A percentile compares a stretch with the other conserved stretches of the same genome.
These are phyloP conservation scores for Evernia prunastri DNA, from an alignment of 495 filamentous ascomycete genomes.

Conservation along the genomic window DNA sequence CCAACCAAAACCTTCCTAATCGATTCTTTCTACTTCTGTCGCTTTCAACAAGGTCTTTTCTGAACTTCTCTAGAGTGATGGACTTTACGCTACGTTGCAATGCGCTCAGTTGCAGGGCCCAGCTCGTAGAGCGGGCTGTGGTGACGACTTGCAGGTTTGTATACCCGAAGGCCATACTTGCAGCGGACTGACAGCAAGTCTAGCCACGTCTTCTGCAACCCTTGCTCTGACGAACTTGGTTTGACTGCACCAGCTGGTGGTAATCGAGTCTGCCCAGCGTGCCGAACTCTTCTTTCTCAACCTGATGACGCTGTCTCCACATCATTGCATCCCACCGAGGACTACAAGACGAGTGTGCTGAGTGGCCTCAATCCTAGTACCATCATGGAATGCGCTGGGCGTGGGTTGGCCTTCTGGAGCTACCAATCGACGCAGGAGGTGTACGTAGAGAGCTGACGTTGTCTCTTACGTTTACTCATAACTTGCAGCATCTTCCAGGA, in stretches of 20 bases:
- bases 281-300: constrained; percentile 58
- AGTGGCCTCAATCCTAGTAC: constrained; percentile 76
- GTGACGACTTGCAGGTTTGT: constrained; percentile 85
- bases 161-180: neutral
- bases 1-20: neutral
- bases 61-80: constrained; percentile 38
- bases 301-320: constrained; percentile 73
- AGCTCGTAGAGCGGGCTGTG: constrained; percentile 67
- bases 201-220: constrained; percentile 82
- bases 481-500: constrained; percentile 69
- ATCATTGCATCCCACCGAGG: constrained; percentile 77
- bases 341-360: constrained; percentile 87
- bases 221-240: constrained; percentile 63
- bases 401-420: constrained; percentile 80
- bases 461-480: constrained; percentile 22
- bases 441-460: constrained; percentile 37
- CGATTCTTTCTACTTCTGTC: neutral
- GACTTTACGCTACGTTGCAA: constrained; percentile 77
- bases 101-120: constrained; percentile 66
- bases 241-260: constrained; percentile 52
- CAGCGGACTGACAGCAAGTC: neutral
- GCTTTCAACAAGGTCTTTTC: neutral
- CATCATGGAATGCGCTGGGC: constrained; percentile 85
- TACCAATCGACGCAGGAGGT: constrained; percentile 92
- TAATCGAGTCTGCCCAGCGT: constrained; percentile 73